Conservation (phyloP, 208 protist genomes). For the Crithidia brevicula region DNA sequence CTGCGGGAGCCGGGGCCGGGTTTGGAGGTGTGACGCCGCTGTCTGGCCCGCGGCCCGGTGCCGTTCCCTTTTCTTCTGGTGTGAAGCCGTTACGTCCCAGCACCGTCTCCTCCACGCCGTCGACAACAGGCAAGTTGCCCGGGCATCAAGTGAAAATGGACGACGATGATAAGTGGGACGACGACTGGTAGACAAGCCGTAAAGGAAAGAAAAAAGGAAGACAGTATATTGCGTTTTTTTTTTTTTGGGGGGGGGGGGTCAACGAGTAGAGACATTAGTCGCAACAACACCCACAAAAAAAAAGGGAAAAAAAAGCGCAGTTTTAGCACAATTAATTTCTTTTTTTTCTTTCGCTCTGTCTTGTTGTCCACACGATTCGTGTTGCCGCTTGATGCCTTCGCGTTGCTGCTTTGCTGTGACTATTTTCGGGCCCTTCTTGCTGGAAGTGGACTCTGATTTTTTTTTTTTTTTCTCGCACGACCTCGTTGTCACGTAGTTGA, state of each 20-base stretch:
- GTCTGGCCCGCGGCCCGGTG: background rate
- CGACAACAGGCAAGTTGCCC: background rate
- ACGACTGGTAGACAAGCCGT: constrained; percentile 43
- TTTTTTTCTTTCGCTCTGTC: too few relatives aligned
- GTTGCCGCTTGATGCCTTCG: too few relatives aligned
- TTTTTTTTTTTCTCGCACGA: background rate
- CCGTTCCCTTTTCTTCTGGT: background rate
- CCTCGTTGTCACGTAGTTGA: too few relatives aligned
- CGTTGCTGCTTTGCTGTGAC: too few relatives aligned
- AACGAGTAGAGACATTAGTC: too few relatives aligned
- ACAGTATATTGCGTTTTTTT: background rate
- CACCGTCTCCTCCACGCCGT: constrained; percentile 8
- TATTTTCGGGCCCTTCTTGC: too few relatives aligned
- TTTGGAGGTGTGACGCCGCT: background rate
- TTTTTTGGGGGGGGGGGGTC: background rate
- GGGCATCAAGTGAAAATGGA: constrained; percentile 33
- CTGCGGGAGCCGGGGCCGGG: background rate
- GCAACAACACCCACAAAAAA: too few relatives aligned
- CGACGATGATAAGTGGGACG: constrained; percentile 64
- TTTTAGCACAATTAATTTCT: too few relatives aligned
- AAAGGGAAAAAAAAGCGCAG: background rate
- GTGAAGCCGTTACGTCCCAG: constrained; percentile 3
- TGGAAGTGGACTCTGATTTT: too few relatives aligned
- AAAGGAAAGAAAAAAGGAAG: background rate
- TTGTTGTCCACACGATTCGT: too few relatives aligned